These are phyloP conservation scores for Metschnikowia noctiluminum DNA, from an alignment of 805 yeast genomes.

Conservation along the genomic window DNA sequence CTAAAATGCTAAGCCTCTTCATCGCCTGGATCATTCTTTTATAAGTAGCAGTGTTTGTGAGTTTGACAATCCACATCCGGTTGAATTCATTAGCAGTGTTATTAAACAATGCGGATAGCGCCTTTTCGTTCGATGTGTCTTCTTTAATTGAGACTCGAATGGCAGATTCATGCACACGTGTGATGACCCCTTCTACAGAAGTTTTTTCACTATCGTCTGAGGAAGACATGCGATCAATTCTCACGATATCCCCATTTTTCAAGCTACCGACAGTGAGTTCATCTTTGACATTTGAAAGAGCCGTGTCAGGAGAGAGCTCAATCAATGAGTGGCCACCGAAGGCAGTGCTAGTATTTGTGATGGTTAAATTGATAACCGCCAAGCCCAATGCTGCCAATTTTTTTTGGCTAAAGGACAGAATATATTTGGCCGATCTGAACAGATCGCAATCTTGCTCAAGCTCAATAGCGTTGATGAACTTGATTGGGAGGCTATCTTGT, in stretches of 20 bases:
- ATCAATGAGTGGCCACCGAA: slow-evolving; percentile 71
- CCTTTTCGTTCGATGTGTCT: slow-evolving; percentile 44
- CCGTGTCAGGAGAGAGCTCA: slow-evolving; percentile 59
- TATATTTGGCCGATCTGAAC: slow-evolving; percentile 29
- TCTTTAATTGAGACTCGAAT: slow-evolving; percentile 59
- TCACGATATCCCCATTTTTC: slow-evolving; percentile 75
- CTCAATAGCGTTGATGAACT: slow-evolving; percentile 31
- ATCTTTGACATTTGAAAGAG: slow-evolving; percentile 29
- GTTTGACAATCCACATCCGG: slow-evolving; percentile 65
- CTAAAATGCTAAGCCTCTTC: slow-evolving; percentile 57
- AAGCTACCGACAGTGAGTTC: slow-evolving; percentile 49
- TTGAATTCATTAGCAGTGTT: slow-evolving; percentile 33
- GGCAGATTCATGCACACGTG: slow-evolving; percentile 45
- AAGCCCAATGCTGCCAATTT: slow-evolving; percentile 67
- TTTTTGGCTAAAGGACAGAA: slow-evolving; percentile 49
- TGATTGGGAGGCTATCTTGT: slow-evolving; percentile 11
- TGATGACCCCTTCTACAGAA: slow-evolving; percentile 62
- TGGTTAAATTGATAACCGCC: slow-evolving; percentile 64
- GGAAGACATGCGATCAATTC: slow-evolving; percentile 46
- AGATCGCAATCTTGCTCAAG: slow-evolving; percentile 38
- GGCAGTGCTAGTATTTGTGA: slow-evolving; percentile 68
- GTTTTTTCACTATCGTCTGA: slow-evolving; percentile 19
- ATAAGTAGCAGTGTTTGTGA: slow-evolving; percentile 67
- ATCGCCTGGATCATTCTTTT: slow-evolving; percentile 77
- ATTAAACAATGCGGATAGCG: slow-evolving; percentile 43